Percentiles rank a stretch among this genome's conserved stretches.
phyloP scores from a whole-genome alignment of 2,329 filamentous ascomycete genomes.

The Thelonectria olida region DNA sequence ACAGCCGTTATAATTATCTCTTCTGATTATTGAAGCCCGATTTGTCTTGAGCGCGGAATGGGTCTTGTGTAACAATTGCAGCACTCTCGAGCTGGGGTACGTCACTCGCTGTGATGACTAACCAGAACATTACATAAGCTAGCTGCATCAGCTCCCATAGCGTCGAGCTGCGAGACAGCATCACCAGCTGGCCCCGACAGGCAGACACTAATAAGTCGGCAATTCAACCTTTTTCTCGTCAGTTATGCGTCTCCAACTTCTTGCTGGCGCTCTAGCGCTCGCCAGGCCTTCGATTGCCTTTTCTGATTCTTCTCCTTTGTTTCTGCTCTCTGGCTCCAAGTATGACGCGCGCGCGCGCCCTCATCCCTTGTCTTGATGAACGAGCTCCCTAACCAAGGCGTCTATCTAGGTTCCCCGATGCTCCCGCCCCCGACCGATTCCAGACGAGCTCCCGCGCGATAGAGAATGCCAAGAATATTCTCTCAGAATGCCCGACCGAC shows the following conservation, averaged over 20 bases:
- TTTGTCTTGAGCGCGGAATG: no score
- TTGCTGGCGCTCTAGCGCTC: slow-evolving; percentile 62
- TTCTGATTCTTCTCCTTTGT: slow-evolving; percentile 86
- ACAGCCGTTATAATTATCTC: no score
- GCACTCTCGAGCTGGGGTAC: no score
- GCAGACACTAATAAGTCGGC: slow-evolving; percentile 35
- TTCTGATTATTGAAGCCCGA: no score
- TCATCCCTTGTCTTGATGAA: slow-evolving; percentile 16
- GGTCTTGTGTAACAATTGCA: no score
- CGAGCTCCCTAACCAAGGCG: slow-evolving; percentile 33
- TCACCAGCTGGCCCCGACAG: slow-evolving; percentile 40
- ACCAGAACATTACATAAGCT: slow-evolving; percentile 41
- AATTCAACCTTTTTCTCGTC: slow-evolving; percentile 37
- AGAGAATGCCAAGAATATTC: slow-evolving; percentile 56
- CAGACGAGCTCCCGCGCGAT: slow-evolving; percentile 59
- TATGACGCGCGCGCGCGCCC: slow-evolving; percentile 56
- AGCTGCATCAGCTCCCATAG: slow-evolving; percentile 37
- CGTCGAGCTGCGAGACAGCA: slow-evolving; percentile 24
- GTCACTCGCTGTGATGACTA: no score
- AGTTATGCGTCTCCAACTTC: slow-evolving; percentile 64
- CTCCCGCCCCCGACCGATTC: slow-evolving; percentile 52
- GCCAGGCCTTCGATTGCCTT: slow-evolving; percentile 75
- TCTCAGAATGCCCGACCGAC: slow-evolving; percentile 75
- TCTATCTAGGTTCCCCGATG: slow-evolving; percentile 46
- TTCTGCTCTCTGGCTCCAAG: slow-evolving; percentile 86